phyloP scores from a whole-genome alignment of 257 asterid species.

The Galeopsis tetrahit region DNA sequence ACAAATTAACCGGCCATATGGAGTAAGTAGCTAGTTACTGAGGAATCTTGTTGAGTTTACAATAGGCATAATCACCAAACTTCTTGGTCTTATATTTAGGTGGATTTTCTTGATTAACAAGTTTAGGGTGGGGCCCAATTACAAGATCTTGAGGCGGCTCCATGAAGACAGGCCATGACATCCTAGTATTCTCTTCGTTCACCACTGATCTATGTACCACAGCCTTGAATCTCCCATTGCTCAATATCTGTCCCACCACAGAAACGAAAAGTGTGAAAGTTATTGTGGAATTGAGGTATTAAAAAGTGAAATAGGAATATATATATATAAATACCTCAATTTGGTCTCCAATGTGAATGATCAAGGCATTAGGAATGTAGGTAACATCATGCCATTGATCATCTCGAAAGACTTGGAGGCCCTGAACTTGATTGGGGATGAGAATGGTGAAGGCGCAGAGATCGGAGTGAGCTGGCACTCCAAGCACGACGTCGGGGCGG shows the following conservation, averaged over 20 bases:
- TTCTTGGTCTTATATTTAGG: conserved; percentile 63
- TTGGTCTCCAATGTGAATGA: conserved; percentile 77
- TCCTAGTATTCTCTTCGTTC: conserved; percentile 60
- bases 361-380: conserved; percentile 65
- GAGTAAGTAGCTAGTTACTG: conserved; percentile 24
- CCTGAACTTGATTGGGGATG: conserved; percentile 61
- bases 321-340: conserved; percentile 47
- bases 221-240: conserved; percentile 66
- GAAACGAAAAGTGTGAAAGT: too few species aligned
- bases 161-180: conserved; percentile 78
- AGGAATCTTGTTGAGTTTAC: conserved; percentile 70
- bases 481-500: conserved; percentile 68
- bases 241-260: conserved; percentile 40
- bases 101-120: conserved; percentile 41
- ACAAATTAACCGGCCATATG: too few species aligned
- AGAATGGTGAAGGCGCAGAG: conserved; percentile 54
- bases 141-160: conserved; percentile 60
- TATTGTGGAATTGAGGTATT: too few species aligned
- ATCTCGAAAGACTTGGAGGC: conserved; percentile 63
- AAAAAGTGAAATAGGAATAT: not conserved
- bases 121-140: conserved; percentile 56
- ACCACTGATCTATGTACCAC: conserved; percentile 62
- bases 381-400: conserved; percentile 58
- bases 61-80: conserved; percentile 56
- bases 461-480: conserved; percentile 69